Base-by-base conservation (phyloP, 2,329 filamentous ascomycete genomes). In the Hymenotorrendiella dingleyae region DNA sequence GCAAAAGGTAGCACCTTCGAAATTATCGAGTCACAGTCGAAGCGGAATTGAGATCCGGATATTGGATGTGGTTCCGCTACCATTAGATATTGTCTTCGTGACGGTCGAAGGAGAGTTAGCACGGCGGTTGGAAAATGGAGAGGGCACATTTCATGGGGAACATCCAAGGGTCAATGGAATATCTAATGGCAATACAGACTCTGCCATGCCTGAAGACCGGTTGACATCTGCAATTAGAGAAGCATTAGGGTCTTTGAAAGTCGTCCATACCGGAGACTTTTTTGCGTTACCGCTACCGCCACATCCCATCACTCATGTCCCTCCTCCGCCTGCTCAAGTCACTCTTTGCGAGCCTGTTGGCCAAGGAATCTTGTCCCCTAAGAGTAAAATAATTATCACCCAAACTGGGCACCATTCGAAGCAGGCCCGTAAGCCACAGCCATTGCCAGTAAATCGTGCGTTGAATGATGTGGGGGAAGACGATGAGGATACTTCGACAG, bases 341-440 rank as follows among this genome's bases (percentile, higher is more conserved):
- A 81, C 86, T 36, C 79, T 94, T n/a, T 97, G 90, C 61, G 93
- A 98, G 62, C 93, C 93, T 7, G 89, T 97, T 12, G 80, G 86
- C 5, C 93, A 98, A 64, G 93, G 93, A 7, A 64, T 93, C 4
- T 62, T 98, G 35, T 74, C 82, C 7, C 74, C 86, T 1, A 75
- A 70, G 10, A 98, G 90, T 12, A 89, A 85, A 56, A 87, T 98
- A 44, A 81, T 98, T 19, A 72, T 97, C 17, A 81, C 86, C 36
- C 75, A 76, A 20, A 76, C 79, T 4, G 76, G 72, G 53, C 72
- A 70, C 19, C 75, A 78, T 45, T 60, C 47, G 58, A 82, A 77
- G 67, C 72, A 61, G 61, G 64, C 59, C 55, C 68, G 71, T 50
- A 68, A 67, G 43, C 65, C 65, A 21, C 65, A 68, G 14, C 63